Evolutionary conservation across 2,329 filamentous ascomycete species (phyloP), one percentile per base, ranked within the genome.

Genomic region (Ophiostoma montium): DNA sequence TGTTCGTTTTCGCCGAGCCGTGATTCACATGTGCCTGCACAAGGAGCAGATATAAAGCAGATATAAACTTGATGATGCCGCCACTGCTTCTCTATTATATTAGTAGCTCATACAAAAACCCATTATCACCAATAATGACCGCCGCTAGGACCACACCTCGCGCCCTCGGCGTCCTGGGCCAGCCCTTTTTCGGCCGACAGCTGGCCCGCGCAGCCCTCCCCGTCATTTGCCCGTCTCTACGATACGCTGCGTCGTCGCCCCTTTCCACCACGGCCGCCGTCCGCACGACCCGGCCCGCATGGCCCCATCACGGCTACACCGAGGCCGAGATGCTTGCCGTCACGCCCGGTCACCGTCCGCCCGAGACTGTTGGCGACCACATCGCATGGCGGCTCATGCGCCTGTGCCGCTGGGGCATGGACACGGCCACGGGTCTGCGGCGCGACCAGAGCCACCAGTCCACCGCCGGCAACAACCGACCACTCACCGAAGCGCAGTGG

Each of bases 401-500:
- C 7, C 56, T 88, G 19, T 74, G 88, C 35, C 76, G 90, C 46
- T 90, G 78, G 72, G 79, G 79, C 10, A 86, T 94, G 67, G 90
- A 96, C 62, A 67, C 82, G 33, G 84, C 75, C 15, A 95, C 89
- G 0, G 87, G 88, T 12, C 70, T 79, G 65, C 65, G 63, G 35
- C 84, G 87, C 57, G 80, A 78, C 31, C 87, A 95, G 61, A 75
- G 85, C n/a, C n/a, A n/a, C n/a, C n/a, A n/a, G n/a, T n/a, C n/a
- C n/a, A 27, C 23, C 54, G 75, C 73, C 31, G 72, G 78, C 58
- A 75, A 70, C 62, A 66, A 63, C 55, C 64, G 76, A 70, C 67
- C 81, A 62, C 59, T 94, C 71, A 92, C 78, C 0, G 89, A 94
- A 62, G 71, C 81, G 5, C 92, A 96, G 67, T 98, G 92, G 71